Conservation (phyloP, 1,284 basidiomycete species). For the Heliocybe sulcata region DNA sequence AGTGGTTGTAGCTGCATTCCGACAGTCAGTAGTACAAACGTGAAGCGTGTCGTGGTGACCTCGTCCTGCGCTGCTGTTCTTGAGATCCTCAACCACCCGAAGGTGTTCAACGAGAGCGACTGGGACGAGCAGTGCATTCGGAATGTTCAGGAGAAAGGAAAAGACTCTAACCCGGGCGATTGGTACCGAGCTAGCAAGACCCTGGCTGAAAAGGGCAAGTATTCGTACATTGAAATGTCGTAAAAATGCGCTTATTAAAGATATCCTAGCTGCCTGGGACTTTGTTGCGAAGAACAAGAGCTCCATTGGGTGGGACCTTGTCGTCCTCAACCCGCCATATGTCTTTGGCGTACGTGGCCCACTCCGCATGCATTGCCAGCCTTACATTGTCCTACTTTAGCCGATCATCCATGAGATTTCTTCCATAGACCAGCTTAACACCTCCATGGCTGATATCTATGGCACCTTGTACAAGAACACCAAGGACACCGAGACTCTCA, state of each 20-base stretch:
- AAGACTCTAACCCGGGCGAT: constrained; percentile 27
- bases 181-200: constrained; percentile 62
- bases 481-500: constrained; percentile 11
- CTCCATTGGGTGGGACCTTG: constrained; percentile 43
- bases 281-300: constrained; percentile 49
- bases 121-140: constrained; percentile 51
- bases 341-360: constrained; percentile 23
- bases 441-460: constrained; percentile 32
- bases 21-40: constrained; percentile 22
- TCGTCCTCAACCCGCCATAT: constrained; percentile 48
- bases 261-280: constrained; percentile 39
- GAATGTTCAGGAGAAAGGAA: constrained; percentile 46
- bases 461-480: constrained; percentile 21
- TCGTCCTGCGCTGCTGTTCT: constrained; percentile 47
- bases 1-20: constrained; percentile 8
- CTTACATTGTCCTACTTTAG: constrained; percentile 11
- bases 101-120: constrained; percentile 35
- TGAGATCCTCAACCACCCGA: constrained; percentile 13
- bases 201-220: constrained; percentile 54
- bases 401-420: constrained; percentile 44
- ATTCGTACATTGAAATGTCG: background rate
- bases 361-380: constrained; percentile 1
- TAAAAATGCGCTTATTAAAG: background rate
- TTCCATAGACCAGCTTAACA: constrained; percentile 40
- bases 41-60: constrained; percentile 66